Conservation (phyloP, 257 asterid genomes). For the Solanum bukasovii region DNA sequence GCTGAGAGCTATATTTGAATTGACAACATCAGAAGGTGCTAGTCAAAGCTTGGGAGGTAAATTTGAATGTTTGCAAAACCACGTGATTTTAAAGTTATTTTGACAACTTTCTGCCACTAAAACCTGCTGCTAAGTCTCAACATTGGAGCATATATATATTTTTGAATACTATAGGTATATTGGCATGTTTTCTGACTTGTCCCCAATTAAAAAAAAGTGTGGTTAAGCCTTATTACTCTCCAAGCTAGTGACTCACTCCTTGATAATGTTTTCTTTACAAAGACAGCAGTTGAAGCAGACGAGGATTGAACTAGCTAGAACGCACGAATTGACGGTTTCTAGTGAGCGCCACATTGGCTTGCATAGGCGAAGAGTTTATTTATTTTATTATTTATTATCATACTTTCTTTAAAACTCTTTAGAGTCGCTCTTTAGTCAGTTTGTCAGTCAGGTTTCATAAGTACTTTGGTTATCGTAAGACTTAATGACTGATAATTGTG, state of each 20-base stretch:
- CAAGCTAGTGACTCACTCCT: background rate
- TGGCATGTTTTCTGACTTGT: background rate
- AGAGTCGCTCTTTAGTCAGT: background rate
- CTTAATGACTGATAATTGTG: background rate
- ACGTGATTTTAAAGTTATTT: background rate
- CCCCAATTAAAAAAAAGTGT: background rate
- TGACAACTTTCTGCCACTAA: background rate
- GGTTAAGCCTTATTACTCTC: background rate
- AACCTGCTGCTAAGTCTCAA: background rate
- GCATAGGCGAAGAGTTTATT: background rate
- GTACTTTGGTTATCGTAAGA: background rate
- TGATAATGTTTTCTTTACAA: background rate
- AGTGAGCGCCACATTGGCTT: background rate
- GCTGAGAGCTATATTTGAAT: background rate
- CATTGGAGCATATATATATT: background rate
- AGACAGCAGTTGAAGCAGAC: background rate
- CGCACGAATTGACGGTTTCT: background rate
- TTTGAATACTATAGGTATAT: background rate
- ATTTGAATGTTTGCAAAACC: background rate
- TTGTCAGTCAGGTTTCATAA: background rate
- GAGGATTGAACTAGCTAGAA: background rate
- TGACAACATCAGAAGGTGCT: background rate
- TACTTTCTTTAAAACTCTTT: background rate
- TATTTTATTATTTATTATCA: background rate
- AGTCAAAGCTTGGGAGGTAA: background rate